Evolutionary conservation across 1,139 yeast species (phyloP).

Genomic region (Kluyveromyces sp.): DNA sequence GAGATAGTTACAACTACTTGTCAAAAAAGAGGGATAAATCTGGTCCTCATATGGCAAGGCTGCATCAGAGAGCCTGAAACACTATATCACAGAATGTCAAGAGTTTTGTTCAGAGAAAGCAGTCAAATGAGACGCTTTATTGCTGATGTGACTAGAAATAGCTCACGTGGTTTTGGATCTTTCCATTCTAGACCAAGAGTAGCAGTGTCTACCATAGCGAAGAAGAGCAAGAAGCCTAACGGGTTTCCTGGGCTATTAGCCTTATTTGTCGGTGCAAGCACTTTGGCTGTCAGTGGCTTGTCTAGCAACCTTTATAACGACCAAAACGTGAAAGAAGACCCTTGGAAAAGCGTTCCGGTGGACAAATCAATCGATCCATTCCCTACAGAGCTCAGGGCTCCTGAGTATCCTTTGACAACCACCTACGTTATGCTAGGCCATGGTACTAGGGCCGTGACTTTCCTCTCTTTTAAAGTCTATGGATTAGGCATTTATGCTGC

Average conservation of each 20-base stretch:
- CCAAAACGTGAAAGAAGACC: conserved; percentile 11
- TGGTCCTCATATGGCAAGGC: too few species aligned
- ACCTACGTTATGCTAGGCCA: conserved; percentile 56
- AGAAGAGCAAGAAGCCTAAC: conserved; percentile 3
- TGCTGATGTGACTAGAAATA: not conserved
- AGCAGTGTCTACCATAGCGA: conserved; percentile 5
- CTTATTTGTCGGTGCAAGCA: conserved; percentile 1
- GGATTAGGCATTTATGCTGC: conserved; percentile 78
- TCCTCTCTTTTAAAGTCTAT: conserved; percentile 76
- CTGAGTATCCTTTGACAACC: conserved; percentile 16
- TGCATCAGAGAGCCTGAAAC: too few species aligned
- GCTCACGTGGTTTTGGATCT: conserved; percentile 3
- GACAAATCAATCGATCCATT: conserved; percentile 49
- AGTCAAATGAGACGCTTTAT: not conserved
- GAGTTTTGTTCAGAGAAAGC: not conserved
- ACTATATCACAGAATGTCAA: not conserved
- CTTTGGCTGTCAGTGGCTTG: conserved; percentile 1
- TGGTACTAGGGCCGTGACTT: conserved; percentile 79
- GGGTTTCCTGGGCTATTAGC: conserved; percentile 5
- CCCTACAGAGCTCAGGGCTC: conserved; percentile 32
- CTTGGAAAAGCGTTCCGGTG: conserved; percentile 34
- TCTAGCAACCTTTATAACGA: conserved; percentile 8
- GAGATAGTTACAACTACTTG: too few species aligned
- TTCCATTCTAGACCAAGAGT: conserved; percentile 3
- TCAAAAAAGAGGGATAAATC: too few species aligned